Evolutionary conservation across 2,329 filamentous ascomycete species (phyloP), one percentile per base, ranked within the genome.

Genomic region (Colletotrichum agaves): DNA sequence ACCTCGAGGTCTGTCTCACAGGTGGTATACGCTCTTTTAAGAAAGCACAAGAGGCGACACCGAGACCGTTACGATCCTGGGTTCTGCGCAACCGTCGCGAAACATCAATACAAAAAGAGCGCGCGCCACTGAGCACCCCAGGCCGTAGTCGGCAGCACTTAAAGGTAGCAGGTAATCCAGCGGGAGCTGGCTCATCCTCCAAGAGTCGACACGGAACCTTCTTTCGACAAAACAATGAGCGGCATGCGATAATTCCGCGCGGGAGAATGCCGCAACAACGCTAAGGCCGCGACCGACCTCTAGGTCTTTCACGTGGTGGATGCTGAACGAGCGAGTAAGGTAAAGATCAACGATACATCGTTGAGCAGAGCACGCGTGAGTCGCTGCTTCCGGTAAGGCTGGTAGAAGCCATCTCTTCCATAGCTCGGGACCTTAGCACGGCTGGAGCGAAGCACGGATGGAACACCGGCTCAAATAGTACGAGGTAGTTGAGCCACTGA

Each of bases 351-450:
- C 37, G 31, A 44, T 44, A 23, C n/a, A 64, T 31, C n/a, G 23
- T 47, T 47, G 41, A 55, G 37, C 17, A 55, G 46, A 58, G 47
- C 47, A 46, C 56, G 21, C 23, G 13, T 21, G 23, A 21, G 31
- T 7, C 37, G 35, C 60, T 59, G 64, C 64, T 67, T 67, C 39
- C 35, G 46, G 61, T 55, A 64, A 53, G 46, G 15, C 41, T 19
- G 17, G 47, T 41, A 53, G 53, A 31, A 53, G 33, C 55, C 23
- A 35, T 19, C 21, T 43, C n/a, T 6, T 37, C 33, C 10, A 41
- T 50, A 46, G 61, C 12, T n/a, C n/a, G 46, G 12, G n/a, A n/a
- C n/a, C n/a, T n/a, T 56, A 46, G 53, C 10, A 17, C 19, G 46
- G 12, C 33, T 44, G 33, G 33, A 41, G 39, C 21, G 53, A 59